Conservation (phyloP, 768 basidiomycete genomes). For the Mycena olivaceomarginata region DNA sequence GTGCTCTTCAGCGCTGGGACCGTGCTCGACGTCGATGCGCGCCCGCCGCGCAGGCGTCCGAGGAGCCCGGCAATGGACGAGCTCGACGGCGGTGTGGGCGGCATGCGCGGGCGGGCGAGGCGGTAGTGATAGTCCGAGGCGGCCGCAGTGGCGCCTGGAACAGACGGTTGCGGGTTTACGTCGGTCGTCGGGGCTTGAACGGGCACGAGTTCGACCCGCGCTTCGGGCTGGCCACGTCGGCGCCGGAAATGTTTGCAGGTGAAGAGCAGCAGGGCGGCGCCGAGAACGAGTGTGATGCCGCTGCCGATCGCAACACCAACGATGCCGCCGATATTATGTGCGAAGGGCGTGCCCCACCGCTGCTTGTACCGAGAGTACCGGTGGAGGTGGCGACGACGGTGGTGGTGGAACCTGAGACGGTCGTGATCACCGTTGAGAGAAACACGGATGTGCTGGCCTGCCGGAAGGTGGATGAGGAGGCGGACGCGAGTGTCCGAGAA, state of each 20-base stretch:
- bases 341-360: background rate
- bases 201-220: background rate
- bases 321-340: constrained; percentile 32
- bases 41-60: constrained; percentile 17
- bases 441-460: background rate
- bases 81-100: constrained; percentile 22
- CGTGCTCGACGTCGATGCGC: background rate
- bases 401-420: background rate
- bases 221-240: background rate
- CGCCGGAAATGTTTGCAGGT: background rate
- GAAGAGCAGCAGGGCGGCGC: background rate
- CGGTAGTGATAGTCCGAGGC: constrained; percentile 4
- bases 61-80: constrained; percentile 10
- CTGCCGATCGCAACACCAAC: constrained; percentile 31
- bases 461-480: background rate
- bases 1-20: constrained; percentile 26
- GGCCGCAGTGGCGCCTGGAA: background rate
- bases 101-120: constrained; percentile 22
- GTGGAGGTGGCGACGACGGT: constrained; percentile 15
- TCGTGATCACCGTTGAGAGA: constrained; percentile 1
- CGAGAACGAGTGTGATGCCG: constrained; percentile 8
- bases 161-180: background rate
- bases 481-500: background rate
- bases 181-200: too few relatives aligned
- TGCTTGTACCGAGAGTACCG: background rate